A percentile compares a stretch with the other conserved stretches of the same genome.
phyloP scores from a whole-genome alignment of 169 alveolate species.

The Amoebophrya sp. region DNA sequence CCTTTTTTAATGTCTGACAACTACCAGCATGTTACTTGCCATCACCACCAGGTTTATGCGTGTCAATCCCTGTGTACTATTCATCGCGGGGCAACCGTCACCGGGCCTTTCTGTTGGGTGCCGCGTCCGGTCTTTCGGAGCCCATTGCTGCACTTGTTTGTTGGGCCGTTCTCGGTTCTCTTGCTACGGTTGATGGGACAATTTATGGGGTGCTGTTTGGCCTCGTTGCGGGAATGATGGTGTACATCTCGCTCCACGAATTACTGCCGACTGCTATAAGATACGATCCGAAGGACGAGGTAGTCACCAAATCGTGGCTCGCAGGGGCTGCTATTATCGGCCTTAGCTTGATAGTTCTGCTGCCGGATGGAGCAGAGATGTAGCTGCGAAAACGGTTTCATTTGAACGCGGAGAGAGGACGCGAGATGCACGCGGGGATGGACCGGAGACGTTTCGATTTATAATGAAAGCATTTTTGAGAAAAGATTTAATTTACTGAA shows the following conservation, averaged over 20 bases:
- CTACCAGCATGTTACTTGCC: too few species aligned
- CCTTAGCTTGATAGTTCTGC: neutral
- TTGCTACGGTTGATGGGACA: neutral
- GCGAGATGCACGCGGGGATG: too few species aligned
- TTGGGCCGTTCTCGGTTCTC: neutral
- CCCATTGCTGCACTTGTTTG: conserved; percentile 27
- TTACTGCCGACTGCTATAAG: conserved; percentile 35
- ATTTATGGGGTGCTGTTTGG: conserved; percentile 8
- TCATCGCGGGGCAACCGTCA: neutral
- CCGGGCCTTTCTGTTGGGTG: conserved; percentile 18
- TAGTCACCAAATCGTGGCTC: conserved; percentile 17
- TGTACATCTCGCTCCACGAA: conserved; percentile 28
- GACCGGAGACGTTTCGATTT: too few species aligned
- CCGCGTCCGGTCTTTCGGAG: conserved; percentile 20
- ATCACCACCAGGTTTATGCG: too few species aligned
- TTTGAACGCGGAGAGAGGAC: too few species aligned
- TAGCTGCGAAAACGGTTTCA: too few species aligned
- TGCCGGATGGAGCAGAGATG: neutral
- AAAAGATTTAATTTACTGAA: too few species aligned
- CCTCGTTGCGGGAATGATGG: conserved; percentile 29
- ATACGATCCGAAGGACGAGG: conserved; percentile 31
- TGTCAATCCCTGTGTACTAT: neutral
- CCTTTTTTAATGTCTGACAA: too few species aligned
- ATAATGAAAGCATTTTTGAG: too few species aligned
- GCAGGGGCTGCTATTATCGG: conserved; percentile 30